Conservation (phyloP, 768 basidiomycete genomes). For the Ephemerocybe angulata region DNA sequence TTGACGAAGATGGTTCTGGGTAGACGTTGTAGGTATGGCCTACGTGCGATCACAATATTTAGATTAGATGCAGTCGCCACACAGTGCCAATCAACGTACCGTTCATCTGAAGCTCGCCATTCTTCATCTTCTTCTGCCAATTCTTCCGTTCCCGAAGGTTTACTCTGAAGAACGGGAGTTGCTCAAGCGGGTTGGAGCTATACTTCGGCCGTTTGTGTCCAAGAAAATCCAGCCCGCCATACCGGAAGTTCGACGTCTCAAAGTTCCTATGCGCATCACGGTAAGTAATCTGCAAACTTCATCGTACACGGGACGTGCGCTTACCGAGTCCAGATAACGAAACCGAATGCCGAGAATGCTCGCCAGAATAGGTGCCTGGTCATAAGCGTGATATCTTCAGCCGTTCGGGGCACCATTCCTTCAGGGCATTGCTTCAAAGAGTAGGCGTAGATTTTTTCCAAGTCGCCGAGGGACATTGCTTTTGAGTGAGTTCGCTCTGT, state of each 20-base stretch:
- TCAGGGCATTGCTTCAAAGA: neutral
- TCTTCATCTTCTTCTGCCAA: constrained; percentile 5
- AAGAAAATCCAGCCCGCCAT: neutral
- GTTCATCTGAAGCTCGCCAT: constrained; percentile 1
- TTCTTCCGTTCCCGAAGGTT: neutral
- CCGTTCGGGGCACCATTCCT: neutral
- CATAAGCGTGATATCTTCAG: neutral
- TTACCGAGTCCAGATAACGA: neutral
- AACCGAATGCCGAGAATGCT: neutral
- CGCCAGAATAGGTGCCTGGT: neutral
- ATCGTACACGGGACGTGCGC: neutral
- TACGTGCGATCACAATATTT: neutral
- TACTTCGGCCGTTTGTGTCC: neutral
- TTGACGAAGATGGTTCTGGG: neutral
- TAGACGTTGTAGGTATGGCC: constrained; percentile 6
- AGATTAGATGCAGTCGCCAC: neutral
- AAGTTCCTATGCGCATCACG: neutral
- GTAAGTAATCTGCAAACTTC: neutral
- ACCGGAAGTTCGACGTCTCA: neutral
- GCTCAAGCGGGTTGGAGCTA: neutral
- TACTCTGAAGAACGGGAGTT: neutral
- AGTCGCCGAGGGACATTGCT: neutral
- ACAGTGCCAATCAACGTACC: neutral
- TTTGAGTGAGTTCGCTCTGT: neutral
- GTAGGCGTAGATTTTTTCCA: neutral